Base-by-base conservation (phyloP, 176 grass and related monocot genomes). In the Oryza longistaminata region DNA sequence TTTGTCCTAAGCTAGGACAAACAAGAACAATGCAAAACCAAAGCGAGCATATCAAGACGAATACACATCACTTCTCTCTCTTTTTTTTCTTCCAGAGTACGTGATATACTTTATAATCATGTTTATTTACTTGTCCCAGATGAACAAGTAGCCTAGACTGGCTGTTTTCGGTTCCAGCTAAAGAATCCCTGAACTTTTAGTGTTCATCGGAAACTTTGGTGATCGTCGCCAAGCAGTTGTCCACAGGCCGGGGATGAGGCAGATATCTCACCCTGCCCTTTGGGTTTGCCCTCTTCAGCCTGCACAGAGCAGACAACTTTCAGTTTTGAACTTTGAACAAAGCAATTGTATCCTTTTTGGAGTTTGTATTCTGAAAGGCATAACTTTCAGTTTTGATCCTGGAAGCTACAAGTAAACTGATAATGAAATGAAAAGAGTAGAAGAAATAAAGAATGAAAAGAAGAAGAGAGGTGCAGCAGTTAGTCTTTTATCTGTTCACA, bases 201-300 rank as follows among this genome's bases (percentile, higher is more conserved):
- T 49, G 16, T 73, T 27, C 16, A 11, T 58, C 55, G 2, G 25
- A 83, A 26, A 86, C 74, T 77, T 52, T 93, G 31, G 90, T 90
- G 80, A 98, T 85, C 76, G 35, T 94, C 7, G 89, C 96, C 65
- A 93, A 13, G 67, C 96, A 98, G 2, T 98, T 95, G 74, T 98
- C 96, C 52, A 87, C 68, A 0, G 93, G 96, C 26, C 93, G 91
- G 34, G 91, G 87, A 68, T 98, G 93, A 10, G 95, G 95, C 33
- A 98, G 80, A 52, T 90, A 95, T 75, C 81, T 85, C 52, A 85
- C 29, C 12, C 26, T 81, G 76, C 87, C 90, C 5, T 85, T 72
- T 9, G 87, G 91, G n/a, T 95, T 85, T 55, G 70, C 24, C 75
- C 95, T 92, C 58, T 43, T 70, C 27, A 95, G 82, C 80, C 96